Evolutionary conservation across 495 filamentous ascomycete genomes (phyloP), one percentile per base, ranked within the genome.

Genomic region (Evansstolkia leycettana): DNA sequence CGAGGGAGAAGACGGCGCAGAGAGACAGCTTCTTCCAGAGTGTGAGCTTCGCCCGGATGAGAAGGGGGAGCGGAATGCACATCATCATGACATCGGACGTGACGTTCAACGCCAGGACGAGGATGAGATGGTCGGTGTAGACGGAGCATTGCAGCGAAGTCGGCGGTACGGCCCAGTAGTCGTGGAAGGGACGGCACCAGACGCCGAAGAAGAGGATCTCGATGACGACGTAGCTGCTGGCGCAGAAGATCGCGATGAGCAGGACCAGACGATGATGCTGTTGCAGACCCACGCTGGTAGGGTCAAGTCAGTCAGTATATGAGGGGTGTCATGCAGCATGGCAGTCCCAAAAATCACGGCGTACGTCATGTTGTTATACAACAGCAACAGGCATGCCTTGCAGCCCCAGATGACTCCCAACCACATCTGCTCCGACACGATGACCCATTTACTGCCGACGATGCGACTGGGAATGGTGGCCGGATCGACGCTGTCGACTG

Each of bases 41-140:
- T 2, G 64, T 59, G 0, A 75, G 51, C 11, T 58, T 54, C 6
- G 62, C 56, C 7, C 57, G 57, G 36, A 75, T 48, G 26, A 76
- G 58, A 17, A 78, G 50, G 0, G 69, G 69, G 8, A 78, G 51
- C 7, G 67, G 69, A 34, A 78, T 67, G 41, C 51, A 50, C 28
- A 78, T 59, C 54, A 76, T 75, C 37, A 67, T 46, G 15, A 70
- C 9, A 39, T 78, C 72, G 16, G 72, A 75, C 8, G 65, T 58
- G 35, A 76, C 60, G 47, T 76, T 75, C 51, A 75, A 64, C 13
- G 67, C 65, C n/a, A 69, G 62, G 28, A 69, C 64, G 7, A 60
- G 66, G 42, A 76, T 75, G 10, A 73, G 57, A 39, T 76, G 72
- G 44, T 75, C 52, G 39, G 24, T 15, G 24, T 28, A 37, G 17